Conservation (phyloP, 139 green algal genomes). For the Protoeuglena noctilucae region DNA sequence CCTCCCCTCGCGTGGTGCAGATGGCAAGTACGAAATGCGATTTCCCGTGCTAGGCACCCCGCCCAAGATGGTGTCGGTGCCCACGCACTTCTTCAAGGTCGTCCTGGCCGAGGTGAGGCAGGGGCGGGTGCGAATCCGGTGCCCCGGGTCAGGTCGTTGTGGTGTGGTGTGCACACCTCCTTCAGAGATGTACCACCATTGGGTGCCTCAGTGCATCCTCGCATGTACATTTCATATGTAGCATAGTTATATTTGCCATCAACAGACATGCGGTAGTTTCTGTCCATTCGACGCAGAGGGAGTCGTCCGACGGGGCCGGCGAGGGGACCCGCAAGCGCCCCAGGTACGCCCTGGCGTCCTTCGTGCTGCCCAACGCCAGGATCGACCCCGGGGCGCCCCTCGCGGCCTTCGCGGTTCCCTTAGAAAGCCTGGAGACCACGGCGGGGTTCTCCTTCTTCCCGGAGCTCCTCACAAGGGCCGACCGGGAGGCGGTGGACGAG, state of each 20-base stretch:
- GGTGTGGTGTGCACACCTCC: no score
- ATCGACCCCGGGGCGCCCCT: constrained; percentile 51
- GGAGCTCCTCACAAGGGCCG: background rate
- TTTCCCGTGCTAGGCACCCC: constrained; percentile 32
- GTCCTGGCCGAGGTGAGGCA: constrained; percentile 14
- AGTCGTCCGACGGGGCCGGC: constrained; percentile 4
- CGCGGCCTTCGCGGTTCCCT: constrained; percentile 49
- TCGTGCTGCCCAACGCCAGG: constrained; percentile 64
- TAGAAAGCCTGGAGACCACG: constrained; percentile 51
- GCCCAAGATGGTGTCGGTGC: constrained; percentile 60
- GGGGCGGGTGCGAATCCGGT: no score
- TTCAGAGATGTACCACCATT: no score
- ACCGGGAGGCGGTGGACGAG: constrained; percentile 28
- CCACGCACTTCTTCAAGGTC: constrained; percentile 89
- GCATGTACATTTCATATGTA: no score
- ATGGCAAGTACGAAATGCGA: constrained; percentile 42
- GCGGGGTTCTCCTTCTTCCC: constrained; percentile 16
- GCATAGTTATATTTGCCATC: no score
- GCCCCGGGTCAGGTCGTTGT: background rate
- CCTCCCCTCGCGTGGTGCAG: constrained; percentile 20
- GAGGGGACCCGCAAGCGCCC: constrained; percentile 12
- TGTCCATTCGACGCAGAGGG: background rate
- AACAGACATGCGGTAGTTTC: no score
- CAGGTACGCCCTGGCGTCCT: constrained; percentile 25
- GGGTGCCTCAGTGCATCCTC: no score